Evolutionary conservation across 306 rosid species (phyloP), one percentile per base, ranked within the genome.

Genomic region (Lithocarpus polystachyus): DNA sequence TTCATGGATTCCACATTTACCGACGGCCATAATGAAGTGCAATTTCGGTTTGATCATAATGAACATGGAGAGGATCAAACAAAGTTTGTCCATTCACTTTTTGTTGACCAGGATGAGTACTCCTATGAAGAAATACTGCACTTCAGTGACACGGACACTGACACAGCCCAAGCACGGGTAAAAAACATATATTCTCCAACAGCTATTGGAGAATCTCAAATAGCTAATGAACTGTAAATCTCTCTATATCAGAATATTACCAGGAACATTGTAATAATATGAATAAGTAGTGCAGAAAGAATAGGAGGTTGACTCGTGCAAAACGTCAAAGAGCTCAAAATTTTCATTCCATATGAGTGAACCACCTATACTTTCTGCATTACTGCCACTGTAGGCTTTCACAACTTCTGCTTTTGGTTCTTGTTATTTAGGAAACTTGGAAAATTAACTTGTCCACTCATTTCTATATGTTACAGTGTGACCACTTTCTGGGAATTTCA

Each of bases 111-210:
- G 1, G 67, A 37, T 37, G 43, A 37, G 43, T 37, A 37, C 43
- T 2, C 0, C 14, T 15, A 0, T 17, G 82, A 72, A 73, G 86
- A 56, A 62, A 81, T 2, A 60, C 64, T 5, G 37, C 70, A 77
- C 69, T 73, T 48, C 28, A 61, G 70, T 77, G 89, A 74, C 83
- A 77, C 79, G 13, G 88, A 77, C 64, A 71, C 73, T 10, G 89
- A 92, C 62, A 78, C 71, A 23, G 69, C 24, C 60, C 72, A 53
- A 52, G 53, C 20, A 79, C 57, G 19, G 92, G 94, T 93, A 89
- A 85, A 77, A 89, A 85, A 75, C 57, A 79, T 53, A 43, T 72
- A 57, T n/a, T 64, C 71, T 62, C 76, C 76, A 56, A 20, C 52
- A 45, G 15, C 52, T 45, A 45, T 45, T 11, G 52, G 52, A 45